phyloP scores from a whole-genome alignment of 163 green algal species.

The Chlorella variabilis region DNA sequence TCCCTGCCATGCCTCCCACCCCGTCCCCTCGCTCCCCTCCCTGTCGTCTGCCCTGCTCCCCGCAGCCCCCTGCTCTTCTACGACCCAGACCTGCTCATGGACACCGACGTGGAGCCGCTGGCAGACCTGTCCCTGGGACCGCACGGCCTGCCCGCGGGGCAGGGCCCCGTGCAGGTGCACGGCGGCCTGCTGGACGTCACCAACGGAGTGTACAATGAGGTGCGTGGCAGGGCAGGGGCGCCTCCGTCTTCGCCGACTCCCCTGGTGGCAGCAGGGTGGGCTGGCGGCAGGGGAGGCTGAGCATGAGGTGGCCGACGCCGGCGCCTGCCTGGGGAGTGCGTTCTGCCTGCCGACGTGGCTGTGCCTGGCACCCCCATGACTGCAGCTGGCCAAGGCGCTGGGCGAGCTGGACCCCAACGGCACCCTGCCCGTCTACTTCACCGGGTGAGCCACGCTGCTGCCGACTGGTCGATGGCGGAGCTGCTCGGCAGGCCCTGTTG shows the following conservation, averaged over 20 bases:
- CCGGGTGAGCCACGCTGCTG: not conserved
- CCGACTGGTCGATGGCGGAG: not conserved
- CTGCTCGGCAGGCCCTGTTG: not conserved
- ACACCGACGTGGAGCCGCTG: not conserved
- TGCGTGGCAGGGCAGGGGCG: not conserved
- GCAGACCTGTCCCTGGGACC: not conserved
- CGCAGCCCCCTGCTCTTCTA: not conserved
- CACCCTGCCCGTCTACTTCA: slow-evolving; percentile 4
- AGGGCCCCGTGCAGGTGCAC: not conserved
- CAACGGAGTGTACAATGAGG: not conserved
- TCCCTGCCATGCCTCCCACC: too few relatives aligned
- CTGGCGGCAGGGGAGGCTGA: too few relatives aligned
- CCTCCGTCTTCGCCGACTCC: too few relatives aligned
- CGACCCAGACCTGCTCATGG: not conserved
- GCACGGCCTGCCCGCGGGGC: not conserved
- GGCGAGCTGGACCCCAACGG: not conserved
- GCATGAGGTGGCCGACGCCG: too few relatives aligned
- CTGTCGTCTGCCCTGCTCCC: too few relatives aligned
- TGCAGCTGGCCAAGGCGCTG: slow-evolving; percentile 3
- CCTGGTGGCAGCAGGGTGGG: too few relatives aligned
- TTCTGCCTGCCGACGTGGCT: not conserved
- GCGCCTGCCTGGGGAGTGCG: not conserved
- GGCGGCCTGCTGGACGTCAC: not conserved
- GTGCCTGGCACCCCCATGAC: too few relatives aligned
- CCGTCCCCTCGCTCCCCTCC: too few relatives aligned